Percentiles rank a stretch among this genome's conserved stretches.
Conservation (phyloP, 2,329 filamentous ascomycete genomes). For the Fusarium fujikuroi region DNA sequence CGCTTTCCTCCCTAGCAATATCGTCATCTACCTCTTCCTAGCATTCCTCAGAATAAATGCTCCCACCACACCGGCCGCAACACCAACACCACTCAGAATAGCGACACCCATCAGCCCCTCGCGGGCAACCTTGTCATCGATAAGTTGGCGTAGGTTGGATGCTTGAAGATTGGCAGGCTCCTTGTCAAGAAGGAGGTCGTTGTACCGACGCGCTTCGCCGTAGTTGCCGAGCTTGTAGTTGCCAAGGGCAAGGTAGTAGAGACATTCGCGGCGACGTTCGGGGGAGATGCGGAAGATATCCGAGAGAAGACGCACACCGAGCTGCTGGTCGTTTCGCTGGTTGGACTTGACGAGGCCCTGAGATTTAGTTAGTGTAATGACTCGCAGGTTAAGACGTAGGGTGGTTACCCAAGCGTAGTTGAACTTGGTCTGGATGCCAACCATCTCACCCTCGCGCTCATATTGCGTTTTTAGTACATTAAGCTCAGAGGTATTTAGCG, state of each 20-base stretch:
- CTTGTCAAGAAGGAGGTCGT: slow-evolving; percentile 89
- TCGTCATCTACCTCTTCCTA: slow-evolving; percentile 61
- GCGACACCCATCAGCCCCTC: slow-evolving; percentile 95
- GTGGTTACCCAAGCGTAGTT: slow-evolving; percentile 93
- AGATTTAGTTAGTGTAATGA: neutral
- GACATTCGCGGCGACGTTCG: slow-evolving; percentile 94
- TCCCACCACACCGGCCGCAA: slow-evolving; percentile 92
- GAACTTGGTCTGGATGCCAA: slow-evolving; percentile 98
- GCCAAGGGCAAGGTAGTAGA: slow-evolving; percentile 96
- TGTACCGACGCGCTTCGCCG: slow-evolving; percentile 92
- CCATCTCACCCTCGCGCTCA: slow-evolving; percentile 97
- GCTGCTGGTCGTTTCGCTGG: slow-evolving; percentile 85
- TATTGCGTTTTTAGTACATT: slow-evolving; percentile 93
- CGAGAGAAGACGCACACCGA: slow-evolving; percentile 90
- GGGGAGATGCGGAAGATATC: slow-evolving; percentile 96
- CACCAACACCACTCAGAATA: slow-evolving; percentile 91
- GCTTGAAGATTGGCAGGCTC: slow-evolving; percentile 94
- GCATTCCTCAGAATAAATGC: slow-evolving; percentile 85
- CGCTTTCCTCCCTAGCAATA: neutral
- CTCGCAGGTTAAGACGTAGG: neutral
- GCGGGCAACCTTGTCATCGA: slow-evolving; percentile 95
- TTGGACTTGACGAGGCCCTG: slow-evolving; percentile 93
- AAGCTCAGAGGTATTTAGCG: slow-evolving; percentile 90
- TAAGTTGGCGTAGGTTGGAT: slow-evolving; percentile 83
- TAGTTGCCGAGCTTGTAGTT: slow-evolving; percentile 99